These are phyloP conservation scores for Eutrema salsugineum DNA, from an alignment of 441 rosid species.

Conservation along the genomic window DNA sequence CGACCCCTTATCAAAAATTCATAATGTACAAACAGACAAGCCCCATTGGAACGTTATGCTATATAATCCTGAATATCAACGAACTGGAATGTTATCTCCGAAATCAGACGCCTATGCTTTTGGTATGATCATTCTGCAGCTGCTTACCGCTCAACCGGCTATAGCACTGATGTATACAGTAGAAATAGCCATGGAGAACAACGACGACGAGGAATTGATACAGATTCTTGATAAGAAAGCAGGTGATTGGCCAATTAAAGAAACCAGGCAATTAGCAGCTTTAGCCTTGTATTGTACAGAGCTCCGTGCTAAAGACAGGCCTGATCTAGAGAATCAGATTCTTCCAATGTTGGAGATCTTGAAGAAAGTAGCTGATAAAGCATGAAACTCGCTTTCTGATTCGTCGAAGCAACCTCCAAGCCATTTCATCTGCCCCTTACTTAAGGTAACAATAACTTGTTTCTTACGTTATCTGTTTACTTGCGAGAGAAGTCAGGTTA, in stretches of 20 bases:
- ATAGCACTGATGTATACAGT: conserved; percentile 61
- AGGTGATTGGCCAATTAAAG: conserved; percentile 78
- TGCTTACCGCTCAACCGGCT: conserved; percentile 83
- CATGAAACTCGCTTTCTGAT: conserved; percentile 20
- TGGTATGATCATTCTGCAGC: conserved; percentile 81
- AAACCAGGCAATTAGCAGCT: conserved; percentile 54
- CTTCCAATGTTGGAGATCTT: conserved; percentile 75
- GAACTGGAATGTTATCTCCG: conserved; percentile 71
- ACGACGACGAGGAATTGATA: conserved; percentile 4
- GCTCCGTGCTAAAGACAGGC: conserved; percentile 73
- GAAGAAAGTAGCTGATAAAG: conserved; percentile 51
- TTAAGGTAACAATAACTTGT: conserved; percentile 26
- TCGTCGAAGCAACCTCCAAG: conserved; percentile 39
- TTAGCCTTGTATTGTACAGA: conserved; percentile 77
- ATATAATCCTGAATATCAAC: conserved; percentile 91
- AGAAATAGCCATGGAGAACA: conserved; percentile 62
- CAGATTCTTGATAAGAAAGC: conserved; percentile 69
- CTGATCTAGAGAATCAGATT: conserved; percentile 55
- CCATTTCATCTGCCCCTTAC: conserved; percentile 47
- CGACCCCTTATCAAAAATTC: conserved; percentile 34
- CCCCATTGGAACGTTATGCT: conserved; percentile 82
- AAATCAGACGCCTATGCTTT: conserved; percentile 86
- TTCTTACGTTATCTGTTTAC: not conserved
- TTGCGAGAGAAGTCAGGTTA: conserved; percentile 3
- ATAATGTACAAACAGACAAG: conserved; percentile 52